Percentiles rank a stretch among this genome's conserved stretches.
These are phyloP conservation scores for Colletotrichum tanaceti DNA, from an alignment of 2,329 filamentous ascomycete species.

Conservation along the genomic window DNA sequence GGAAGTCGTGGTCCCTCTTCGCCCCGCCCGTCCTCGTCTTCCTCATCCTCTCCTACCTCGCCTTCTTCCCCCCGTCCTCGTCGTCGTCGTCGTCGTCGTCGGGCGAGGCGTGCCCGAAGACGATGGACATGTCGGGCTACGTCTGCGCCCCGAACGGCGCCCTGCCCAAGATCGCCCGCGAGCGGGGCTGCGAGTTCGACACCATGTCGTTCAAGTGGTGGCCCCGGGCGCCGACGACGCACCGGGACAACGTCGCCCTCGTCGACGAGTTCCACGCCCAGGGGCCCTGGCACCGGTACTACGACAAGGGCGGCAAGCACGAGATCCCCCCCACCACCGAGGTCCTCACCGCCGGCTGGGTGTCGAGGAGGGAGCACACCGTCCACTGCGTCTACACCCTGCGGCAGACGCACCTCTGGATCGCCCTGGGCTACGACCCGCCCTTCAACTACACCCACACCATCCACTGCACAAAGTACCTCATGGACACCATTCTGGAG, in stretches of 20 bases:
- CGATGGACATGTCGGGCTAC: background rate
- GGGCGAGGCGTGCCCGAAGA: constrained; percentile 15
- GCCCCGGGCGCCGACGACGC: too few species aligned
- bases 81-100: too few species aligned
- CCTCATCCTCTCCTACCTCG: constrained; percentile 11
- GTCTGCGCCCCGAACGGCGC: background rate
- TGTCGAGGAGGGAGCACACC: background rate
- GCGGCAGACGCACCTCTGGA: background rate
- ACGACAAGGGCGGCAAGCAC: background rate
- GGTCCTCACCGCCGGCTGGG: background rate
- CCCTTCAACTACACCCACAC: background rate
- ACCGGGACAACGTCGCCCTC: background rate
- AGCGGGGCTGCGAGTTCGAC: background rate
- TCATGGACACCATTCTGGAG: background rate
- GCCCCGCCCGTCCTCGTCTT: constrained; percentile 16
- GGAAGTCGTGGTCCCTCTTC: constrained; percentile 30
- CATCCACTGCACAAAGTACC: background rate
- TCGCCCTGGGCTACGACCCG: background rate
- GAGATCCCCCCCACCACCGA: background rate
- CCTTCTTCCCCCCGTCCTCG: constrained; percentile 31
- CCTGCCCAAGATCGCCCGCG: background rate
- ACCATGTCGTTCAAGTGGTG: background rate
- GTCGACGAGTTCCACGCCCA: background rate
- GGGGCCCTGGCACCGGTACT: background rate
- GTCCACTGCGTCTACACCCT: background rate